phyloP scores from a whole-genome alignment of 139 green algal species.

The Chlorella vulgaris region DNA sequence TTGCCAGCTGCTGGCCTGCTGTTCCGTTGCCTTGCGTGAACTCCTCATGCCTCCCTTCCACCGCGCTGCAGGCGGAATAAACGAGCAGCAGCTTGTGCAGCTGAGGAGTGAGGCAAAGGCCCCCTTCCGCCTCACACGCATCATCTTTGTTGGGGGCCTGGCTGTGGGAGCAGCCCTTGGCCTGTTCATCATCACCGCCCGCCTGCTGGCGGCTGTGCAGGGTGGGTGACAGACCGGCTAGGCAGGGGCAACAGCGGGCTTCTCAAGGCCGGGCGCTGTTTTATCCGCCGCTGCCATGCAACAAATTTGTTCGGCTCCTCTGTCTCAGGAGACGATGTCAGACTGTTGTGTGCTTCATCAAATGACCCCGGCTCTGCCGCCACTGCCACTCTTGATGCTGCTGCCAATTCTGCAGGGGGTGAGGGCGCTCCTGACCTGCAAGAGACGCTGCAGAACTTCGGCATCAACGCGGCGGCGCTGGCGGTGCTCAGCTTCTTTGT shows the following conservation, averaged over 20 bases:
- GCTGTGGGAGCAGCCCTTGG: constrained; percentile 71
- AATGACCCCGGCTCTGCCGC: too few relatives aligned
- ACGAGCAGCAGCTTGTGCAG: constrained; percentile 55
- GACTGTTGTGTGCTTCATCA: too few relatives aligned
- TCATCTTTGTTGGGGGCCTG: constrained; percentile 81
- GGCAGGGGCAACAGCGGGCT: not conserved
- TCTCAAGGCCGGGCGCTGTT: too few relatives aligned
- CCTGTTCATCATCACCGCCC: constrained; percentile 76
- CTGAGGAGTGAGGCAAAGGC: constrained; percentile 66
- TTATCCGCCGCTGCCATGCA: too few relatives aligned
- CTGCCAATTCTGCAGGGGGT: too few relatives aligned
- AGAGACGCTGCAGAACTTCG: constrained; percentile 83
- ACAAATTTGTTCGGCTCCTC: too few relatives aligned
- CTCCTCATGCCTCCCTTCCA: not conserved
- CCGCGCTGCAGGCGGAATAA: constrained; percentile 52
- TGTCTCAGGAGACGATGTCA: too few relatives aligned
- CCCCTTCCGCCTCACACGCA: constrained; percentile 85
- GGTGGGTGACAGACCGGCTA: constrained; percentile 36
- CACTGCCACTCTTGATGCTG: too few relatives aligned
- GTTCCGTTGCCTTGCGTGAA: not conserved
- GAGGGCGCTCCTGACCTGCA: constrained; percentile 73
- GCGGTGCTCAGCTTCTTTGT: constrained; percentile 75
- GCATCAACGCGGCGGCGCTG: constrained; percentile 76
- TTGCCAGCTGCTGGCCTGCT: not conserved
- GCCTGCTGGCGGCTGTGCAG: constrained; percentile 66